Evolutionary conservation across 2,329 filamentous ascomycete genomes (phyloP), one percentile per base, ranked within the genome.

Genomic region (Plectosphaerella cucumerina): DNA sequence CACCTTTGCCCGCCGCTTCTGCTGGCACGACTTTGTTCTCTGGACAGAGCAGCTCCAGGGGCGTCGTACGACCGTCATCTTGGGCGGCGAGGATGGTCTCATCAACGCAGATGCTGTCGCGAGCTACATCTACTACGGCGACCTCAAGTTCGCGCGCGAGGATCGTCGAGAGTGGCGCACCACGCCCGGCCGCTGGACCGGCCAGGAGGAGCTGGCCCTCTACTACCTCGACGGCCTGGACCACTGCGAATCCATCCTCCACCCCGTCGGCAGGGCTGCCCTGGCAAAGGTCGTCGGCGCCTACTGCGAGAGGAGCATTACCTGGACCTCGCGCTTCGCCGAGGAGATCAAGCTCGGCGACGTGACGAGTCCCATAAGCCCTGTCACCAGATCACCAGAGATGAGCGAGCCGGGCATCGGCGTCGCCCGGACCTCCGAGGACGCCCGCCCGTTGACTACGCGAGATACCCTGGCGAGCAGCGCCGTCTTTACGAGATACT

Each of bases 11-110:
- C 71, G 86, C 3, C 77, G 84, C 57, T 89, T 90, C 68, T 87
- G 87, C 67, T 90, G 86, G 87, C 74, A 75, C 22, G 77, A 89
- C 57, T 88, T 85, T 55, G 81, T 87, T 34, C 67, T 87, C 5
- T 90, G 86, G 86, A 83, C 81, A 55, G 82, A 88, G 41, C 82
- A 87, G 55, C 64, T 89, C 44, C 56, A 76, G 26, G 55, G 55
- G 3, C 50, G 54, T 42, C 58, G 60, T 6, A 59, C 58, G 23
- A 62, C 59, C 18, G 59, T 60, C 6, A 49, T 62, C 2, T 47
- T 61, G 9, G 60, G 55, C 9, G 52, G 59, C 4, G 54, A 56
- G 5, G 60, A 62, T 53, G 60, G 59, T 47, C 56, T 62, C 4
- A 53, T 59, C 8, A 35, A 56, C 34, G 52, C 58, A 20, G 53